Evolutionary conservation across 768 basidiomycete species (phyloP), one percentile per base, ranked within the genome.

Genomic region (Suillus spraguei): DNA sequence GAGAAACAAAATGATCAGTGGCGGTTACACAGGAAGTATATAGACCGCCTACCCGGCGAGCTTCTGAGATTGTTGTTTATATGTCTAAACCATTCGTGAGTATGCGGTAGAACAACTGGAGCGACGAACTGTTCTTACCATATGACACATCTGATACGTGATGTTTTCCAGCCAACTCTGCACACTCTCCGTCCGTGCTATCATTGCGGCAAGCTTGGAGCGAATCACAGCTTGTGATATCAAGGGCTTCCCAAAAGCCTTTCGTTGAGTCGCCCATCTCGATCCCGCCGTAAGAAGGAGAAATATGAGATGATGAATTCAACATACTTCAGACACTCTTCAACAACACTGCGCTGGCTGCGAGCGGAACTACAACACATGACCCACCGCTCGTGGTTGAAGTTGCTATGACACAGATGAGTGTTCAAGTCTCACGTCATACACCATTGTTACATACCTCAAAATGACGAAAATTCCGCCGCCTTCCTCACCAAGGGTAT

Each of bases 381-480:
- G 33, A 92, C 91, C 94, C 92, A 96, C 67, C 91, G 89, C 72
- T 95, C 95, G 74, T 96, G 94, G 73, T 97, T 97, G 79, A 97
- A 97, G 78, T 97, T 98, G 63, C 91, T 84, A 79, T 76, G 54
- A 5, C 24, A 36, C 35, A 14, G 22, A 54, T 22, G 36, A 22
- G 13, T 17, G 4, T n/a, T 46, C 22, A 59, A 17, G 38, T 49
- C 39, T 42, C 46, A 42, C 8, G 39, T 28, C 17, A 39, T 2
- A 35, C 16, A 53, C 2, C n/a, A 10, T 33, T 11, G 41, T 38
- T 22, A 17, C 64, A 10, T 55, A 79, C 78, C 87, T 89, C 59
- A 85, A 77, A 54, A 85, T 84, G 52, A 88, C 87, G 65, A 86
- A 83, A 58, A 91, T 77, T 13, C 89, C 89, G 60, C 82, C 83